Percentiles rank a stretch among this genome's conserved stretches.
Evolutionary conservation across 2,329 filamentous ascomycete genomes (phyloP).

Genomic region (Nigrospora oryzae): DNA sequence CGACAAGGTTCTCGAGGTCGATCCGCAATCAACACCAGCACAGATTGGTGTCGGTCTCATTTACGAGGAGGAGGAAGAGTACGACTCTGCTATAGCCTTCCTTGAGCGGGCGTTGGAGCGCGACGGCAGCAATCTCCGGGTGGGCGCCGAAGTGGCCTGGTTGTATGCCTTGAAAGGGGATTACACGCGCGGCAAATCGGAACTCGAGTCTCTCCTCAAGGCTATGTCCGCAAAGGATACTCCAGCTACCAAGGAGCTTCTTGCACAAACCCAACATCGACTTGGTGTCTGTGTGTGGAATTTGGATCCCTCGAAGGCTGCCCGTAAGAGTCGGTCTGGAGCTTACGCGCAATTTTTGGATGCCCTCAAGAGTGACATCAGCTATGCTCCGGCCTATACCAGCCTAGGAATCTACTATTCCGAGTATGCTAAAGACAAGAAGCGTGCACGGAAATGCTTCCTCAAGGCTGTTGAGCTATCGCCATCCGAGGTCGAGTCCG

Average conservation of each 20-base stretch:
- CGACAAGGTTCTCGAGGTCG: conserved; percentile 67
- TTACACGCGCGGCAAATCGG: conserved; percentile 55
- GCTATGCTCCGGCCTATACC: conserved; percentile 84
- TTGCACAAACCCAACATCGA: conserved; percentile 78
- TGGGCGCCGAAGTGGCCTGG: conserved; percentile 86
- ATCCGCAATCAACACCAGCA: conserved; percentile 68
- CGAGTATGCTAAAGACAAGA: conserved; percentile 83
- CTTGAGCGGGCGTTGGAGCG: conserved; percentile 66
- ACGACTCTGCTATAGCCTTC: conserved; percentile 71
- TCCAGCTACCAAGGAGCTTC: conserved; percentile 56
- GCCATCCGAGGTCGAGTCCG: conserved; percentile 74
- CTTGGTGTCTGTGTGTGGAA: conserved; percentile 86
- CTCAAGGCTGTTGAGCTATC: conserved; percentile 95
- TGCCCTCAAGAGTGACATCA: conserved; percentile 78
- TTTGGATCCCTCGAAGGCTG: conserved; percentile 61
- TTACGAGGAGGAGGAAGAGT: conserved; percentile 88
- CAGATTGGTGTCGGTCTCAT: conserved; percentile 87
- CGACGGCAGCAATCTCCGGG: conserved; percentile 65
- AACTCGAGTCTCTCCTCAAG: conserved; percentile 61
- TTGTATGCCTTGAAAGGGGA: conserved; percentile 79
- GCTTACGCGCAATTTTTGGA: conserved; percentile 79
- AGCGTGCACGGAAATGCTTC: conserved; percentile 83
- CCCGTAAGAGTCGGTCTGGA: conserved; percentile 71
- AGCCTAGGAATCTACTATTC: conserved; percentile 84
- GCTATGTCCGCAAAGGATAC: conserved; percentile 42